These are phyloP conservation scores for Psilocybe tampanensis DNA, from an alignment of 768 basidiomycete genomes.

Conservation along the genomic window DNA sequence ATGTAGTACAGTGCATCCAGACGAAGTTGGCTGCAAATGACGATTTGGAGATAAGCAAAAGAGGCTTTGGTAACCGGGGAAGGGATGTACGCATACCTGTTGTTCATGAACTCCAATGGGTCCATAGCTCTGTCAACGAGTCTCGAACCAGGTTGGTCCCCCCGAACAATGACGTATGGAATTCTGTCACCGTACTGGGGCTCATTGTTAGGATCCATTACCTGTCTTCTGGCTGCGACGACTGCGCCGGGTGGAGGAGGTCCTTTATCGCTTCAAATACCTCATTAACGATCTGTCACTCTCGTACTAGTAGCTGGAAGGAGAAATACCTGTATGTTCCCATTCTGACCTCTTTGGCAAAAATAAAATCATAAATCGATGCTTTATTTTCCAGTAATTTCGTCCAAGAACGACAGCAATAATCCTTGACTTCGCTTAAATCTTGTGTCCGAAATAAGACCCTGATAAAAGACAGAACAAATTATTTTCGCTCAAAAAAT, in stretches of 20 bases:
- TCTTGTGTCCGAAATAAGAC: conserved; percentile 90
- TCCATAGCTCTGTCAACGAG: conserved; percentile 35
- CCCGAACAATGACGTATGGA: conserved; percentile 83
- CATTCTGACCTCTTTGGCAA: conserved; percentile 91
- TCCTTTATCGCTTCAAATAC: conserved; percentile 63
- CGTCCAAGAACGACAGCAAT: conserved; percentile 83
- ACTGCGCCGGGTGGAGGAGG: conserved; percentile 92
- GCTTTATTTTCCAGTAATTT: conserved; percentile 80
- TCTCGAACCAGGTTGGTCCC: conserved; percentile 54
- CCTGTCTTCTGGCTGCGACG: conserved; percentile 76
- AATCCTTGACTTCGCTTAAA: conserved; percentile 86
- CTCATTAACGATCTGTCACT: neutral
- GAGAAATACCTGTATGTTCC: conserved; percentile 83
- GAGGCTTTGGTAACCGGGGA: no score
- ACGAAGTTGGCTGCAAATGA: conserved; percentile 52
- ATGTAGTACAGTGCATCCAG: conserved; percentile 95
- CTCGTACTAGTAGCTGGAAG: neutral
- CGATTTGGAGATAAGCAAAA: neutral
- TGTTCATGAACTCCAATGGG: conserved; percentile 29
- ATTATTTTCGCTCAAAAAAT: neutral
- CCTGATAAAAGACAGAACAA: conserved; percentile 40
- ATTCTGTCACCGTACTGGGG: conserved; percentile 93
- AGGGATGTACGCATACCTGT: conserved; percentile 19
- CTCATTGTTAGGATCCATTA: conserved; percentile 79
- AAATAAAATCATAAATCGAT: conserved; percentile 91